phyloP scores from a whole-genome alignment of 2,329 filamentous ascomycete species.

The Cladosporium sp. region DNA sequence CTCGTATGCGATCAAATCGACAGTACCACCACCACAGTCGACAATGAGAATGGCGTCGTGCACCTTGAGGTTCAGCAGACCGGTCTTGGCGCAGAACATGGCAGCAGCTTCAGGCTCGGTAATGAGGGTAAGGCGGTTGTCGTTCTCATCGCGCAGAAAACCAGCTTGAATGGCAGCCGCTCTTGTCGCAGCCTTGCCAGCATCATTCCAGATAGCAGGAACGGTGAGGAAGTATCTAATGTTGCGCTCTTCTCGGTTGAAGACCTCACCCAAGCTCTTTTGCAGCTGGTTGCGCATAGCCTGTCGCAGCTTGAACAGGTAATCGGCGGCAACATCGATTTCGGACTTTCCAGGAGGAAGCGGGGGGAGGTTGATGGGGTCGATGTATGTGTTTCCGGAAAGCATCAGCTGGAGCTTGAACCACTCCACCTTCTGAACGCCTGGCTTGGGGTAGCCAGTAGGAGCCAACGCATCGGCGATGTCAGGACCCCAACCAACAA shows the following conservation, averaged over 20 bases:
- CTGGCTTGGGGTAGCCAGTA: constrained; percentile 94
- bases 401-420: constrained; percentile 99
- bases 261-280: constrained; percentile 95
- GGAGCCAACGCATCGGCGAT: constrained; percentile 95
- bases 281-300: constrained; percentile 94
- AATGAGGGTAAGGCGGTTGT: constrained; percentile 90
- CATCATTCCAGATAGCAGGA: constrained; percentile 99
- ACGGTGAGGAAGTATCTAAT: constrained; percentile 97
- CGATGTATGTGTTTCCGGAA: constrained; percentile 97
- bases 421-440: constrained; percentile 99
- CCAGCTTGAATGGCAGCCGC: constrained; percentile 95
- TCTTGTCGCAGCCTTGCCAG: constrained; percentile 93
- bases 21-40: constrained; percentile 96
- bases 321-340: constrained; percentile 98
- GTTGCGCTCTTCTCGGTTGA: constrained; percentile 96
- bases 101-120: constrained; percentile 96
- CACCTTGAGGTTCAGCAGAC: constrained; percentile 93
- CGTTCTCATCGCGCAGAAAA: constrained; percentile 94
- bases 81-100: constrained; percentile 96
- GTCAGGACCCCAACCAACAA: constrained; percentile 98
- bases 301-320: constrained; percentile 95
- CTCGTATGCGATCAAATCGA: constrained; percentile 98
- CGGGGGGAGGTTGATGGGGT: constrained; percentile 96
- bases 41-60: constrained; percentile 98
- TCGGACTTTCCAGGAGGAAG: constrained; percentile 97